phyloP scores from a whole-genome alignment of 495 filamentous ascomycete species.

The Lasiosphaeria ovina region DNA sequence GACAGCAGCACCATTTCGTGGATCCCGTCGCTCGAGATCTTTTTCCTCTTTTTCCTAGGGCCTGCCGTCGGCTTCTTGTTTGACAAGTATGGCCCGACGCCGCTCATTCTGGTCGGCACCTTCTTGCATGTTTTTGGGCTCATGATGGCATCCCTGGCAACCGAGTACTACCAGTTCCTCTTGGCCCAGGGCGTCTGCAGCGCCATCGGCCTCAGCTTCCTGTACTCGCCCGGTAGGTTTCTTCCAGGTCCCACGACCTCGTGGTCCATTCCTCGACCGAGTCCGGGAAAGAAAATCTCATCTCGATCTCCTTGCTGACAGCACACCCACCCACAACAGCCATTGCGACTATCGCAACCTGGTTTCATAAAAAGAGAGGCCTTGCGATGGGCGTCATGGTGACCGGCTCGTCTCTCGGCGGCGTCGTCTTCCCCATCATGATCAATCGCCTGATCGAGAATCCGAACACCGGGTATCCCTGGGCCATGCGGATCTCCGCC shows the following conservation, averaged over 20 bases:
- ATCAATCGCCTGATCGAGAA: slow-evolving; percentile 51
- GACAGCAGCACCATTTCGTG: slow-evolving; percentile 52
- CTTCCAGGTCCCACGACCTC: not conserved
- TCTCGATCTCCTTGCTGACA: slow-evolving; percentile 1
- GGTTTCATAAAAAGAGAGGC: slow-evolving; percentile 65
- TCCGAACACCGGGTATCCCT: slow-evolving; percentile 55
- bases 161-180: slow-evolving; percentile 60
- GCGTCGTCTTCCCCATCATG: slow-evolving; percentile 65
- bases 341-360: slow-evolving; percentile 29
- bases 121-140: slow-evolving; percentile 66
- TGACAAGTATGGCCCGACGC: slow-evolving; percentile 63
- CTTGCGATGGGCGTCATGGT: slow-evolving; percentile 62
- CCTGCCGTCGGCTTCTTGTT: slow-evolving; percentile 57
- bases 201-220: slow-evolving; percentile 32
- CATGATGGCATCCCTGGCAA: slow-evolving; percentile 67
- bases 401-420: slow-evolving; percentile 58
- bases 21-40: slow-evolving; percentile 54
- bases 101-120: slow-evolving; percentile 54
- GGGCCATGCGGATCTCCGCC: slow-evolving; percentile 63
- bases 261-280: not conserved
- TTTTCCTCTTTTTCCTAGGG: slow-evolving; percentile 52
- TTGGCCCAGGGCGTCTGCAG: slow-evolving; percentile 54
- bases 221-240: slow-evolving; percentile 36
- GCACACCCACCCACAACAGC: slow-evolving; percentile 4
- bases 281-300: not conserved